These are phyloP conservation scores for Botrytis elliptica DNA, from an alignment of 2,329 filamentous ascomycete genomes.

Conservation along the genomic window DNA sequence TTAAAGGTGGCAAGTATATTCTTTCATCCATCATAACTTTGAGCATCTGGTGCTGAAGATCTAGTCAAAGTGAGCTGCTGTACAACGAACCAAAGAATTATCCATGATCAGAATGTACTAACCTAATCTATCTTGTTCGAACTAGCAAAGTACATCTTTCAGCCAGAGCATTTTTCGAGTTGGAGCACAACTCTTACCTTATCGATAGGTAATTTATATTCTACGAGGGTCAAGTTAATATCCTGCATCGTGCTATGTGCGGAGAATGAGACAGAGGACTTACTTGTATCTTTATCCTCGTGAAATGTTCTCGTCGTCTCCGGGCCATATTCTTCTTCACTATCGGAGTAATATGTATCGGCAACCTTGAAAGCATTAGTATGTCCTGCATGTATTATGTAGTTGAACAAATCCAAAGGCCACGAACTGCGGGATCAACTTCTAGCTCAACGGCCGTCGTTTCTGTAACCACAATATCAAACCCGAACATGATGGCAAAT, in stretches of 20 bases:
- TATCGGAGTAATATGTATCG: slow-evolving; percentile 9
- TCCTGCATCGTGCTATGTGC: not conserved
- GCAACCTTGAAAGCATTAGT: slow-evolving; percentile 2
- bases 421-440: slow-evolving; percentile 11
- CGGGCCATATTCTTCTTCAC: slow-evolving; percentile 46
- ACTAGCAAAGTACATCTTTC: not conserved
- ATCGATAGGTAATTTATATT: slow-evolving; percentile 36
- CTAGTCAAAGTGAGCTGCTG: slow-evolving; percentile 15
- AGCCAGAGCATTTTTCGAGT: not conserved
- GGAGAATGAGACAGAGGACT: slow-evolving; percentile 1
- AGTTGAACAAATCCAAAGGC: not conserved
- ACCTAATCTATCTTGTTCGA: slow-evolving; percentile 25
- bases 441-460: slow-evolving; percentile 17
- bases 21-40: slow-evolving; percentile 25
- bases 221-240: slow-evolving; percentile 10
- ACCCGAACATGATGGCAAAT: slow-evolving; percentile 7
- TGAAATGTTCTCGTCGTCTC: slow-evolving; percentile 45
- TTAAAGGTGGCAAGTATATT: slow-evolving; percentile 32
- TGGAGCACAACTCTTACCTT: slow-evolving; percentile 22
- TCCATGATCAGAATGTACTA: not conserved
- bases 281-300: slow-evolving; percentile 43
- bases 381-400: not conserved
- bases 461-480: slow-evolving; percentile 17
- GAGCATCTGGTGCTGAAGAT: slow-evolving; percentile 30
- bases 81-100: not conserved